phyloP scores from a whole-genome alignment of 225 moss, liverwort and hornwort genomes.

The Straminergon stramineum region DNA sequence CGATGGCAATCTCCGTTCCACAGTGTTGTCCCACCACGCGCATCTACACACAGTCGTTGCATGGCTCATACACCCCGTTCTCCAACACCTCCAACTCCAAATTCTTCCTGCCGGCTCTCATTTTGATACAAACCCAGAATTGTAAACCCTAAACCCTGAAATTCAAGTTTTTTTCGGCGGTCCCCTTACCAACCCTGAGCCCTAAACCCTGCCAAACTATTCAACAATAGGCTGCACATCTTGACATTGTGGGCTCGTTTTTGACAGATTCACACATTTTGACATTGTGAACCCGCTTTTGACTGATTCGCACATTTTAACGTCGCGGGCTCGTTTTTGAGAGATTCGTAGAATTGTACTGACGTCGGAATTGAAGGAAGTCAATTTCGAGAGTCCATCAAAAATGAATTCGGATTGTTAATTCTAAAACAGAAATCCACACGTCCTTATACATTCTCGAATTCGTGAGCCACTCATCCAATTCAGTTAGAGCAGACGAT shows the following conservation, averaged over 20 bases:
- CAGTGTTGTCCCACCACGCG: slow-evolving; percentile 49
- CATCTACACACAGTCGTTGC: slow-evolving; percentile 48
- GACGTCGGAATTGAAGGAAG: not conserved
- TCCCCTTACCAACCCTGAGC: not conserved
- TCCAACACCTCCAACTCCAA: slow-evolving; percentile 53
- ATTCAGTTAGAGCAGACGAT: not conserved
- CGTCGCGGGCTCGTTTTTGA: not conserved
- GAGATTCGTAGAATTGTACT: not conserved
- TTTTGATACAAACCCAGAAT: not conserved
- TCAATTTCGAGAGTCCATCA: not conserved
- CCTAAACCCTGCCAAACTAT: not conserved
- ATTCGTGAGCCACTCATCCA: not conserved
- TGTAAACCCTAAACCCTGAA: not conserved
- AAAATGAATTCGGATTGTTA: not conserved
- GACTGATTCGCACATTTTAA: not conserved
- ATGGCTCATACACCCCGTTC: slow-evolving; percentile 48
- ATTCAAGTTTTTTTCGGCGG: not conserved
- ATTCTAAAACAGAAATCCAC: not conserved
- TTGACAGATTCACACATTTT: no score
- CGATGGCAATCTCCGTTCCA: slow-evolving; percentile 49
- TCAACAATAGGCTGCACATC: not conserved
- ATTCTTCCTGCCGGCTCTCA: slow-evolving; percentile 46
- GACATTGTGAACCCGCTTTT: not conserved
- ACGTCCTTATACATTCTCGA: not conserved
- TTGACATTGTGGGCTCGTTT: not conserved